Conservation (phyloP, 2,329 filamentous ascomycete species). For the Neurospora sp. region DNA sequence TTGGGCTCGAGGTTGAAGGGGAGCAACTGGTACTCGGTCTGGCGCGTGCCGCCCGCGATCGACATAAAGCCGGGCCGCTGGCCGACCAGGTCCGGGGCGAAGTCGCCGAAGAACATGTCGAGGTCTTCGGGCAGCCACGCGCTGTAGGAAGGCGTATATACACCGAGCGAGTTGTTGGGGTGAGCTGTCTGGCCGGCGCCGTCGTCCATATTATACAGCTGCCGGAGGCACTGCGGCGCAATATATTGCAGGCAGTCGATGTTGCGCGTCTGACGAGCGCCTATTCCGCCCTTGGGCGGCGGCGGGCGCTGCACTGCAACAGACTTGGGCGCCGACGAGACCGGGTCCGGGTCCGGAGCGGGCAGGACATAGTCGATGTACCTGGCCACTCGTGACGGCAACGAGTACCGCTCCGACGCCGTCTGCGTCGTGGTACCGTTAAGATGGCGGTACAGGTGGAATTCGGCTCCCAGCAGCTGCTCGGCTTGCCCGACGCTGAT, state of each 20-base stretch:
- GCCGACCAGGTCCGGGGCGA: conserved; percentile 40
- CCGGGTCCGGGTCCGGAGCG: not conserved
- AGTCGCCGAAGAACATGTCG: conserved; percentile 40
- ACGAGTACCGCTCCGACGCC: not conserved
- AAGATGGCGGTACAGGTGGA: not conserved
- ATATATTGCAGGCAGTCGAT: conserved; percentile 28
- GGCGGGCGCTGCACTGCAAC: not conserved
- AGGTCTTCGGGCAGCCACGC: conserved; percentile 47
- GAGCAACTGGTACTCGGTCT: conserved; percentile 16
- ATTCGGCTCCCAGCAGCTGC: not conserved
- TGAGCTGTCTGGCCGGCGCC: conserved; percentile 34
- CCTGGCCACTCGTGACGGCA: not conserved
- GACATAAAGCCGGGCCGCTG: conserved; percentile 32
- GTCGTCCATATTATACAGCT: conserved; percentile 32
- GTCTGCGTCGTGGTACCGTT: not conserved
- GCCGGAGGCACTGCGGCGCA: conserved; percentile 34
- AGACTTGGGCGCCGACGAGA: not conserved
- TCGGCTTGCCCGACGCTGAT: not conserved
- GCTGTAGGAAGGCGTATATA: conserved; percentile 42
- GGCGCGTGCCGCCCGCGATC: conserved; percentile 43
- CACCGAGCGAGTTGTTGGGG: conserved; percentile 37
- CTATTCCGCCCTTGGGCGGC: not conserved
- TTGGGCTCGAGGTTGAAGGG: conserved; percentile 45
- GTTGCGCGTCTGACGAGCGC: not conserved
- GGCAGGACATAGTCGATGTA: not conserved